phyloP scores from a whole-genome alignment of 148 eudicot genomes.

The Arbutus unedo region DNA sequence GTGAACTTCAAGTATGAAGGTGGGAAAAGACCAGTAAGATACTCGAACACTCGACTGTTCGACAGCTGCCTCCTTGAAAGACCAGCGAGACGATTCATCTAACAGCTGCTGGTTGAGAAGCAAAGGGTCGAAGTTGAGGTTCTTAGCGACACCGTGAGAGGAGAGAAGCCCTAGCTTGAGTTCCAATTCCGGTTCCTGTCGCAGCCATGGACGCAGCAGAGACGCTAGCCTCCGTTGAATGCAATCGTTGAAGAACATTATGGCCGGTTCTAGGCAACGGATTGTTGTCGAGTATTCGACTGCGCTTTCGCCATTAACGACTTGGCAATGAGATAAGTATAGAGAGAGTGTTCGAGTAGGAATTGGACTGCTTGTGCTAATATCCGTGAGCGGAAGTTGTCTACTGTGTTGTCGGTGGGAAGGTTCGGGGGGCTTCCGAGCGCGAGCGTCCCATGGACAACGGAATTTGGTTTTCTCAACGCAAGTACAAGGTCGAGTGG shows the following conservation, averaged over 20 bases:
- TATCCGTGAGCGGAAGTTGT: not conserved
- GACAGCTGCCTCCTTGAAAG: slow-evolving; percentile 42
- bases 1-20: slow-evolving; percentile 45
- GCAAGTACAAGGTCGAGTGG: not conserved
- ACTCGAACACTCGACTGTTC: slow-evolving; percentile 50
- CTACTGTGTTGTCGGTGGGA: not conserved
- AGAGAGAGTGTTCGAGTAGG: not conserved
- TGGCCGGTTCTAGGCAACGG: not conserved
- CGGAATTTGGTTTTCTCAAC: not conserved
- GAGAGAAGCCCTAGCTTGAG: slow-evolving; percentile 64
- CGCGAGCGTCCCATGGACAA: not conserved
- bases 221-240: slow-evolving; percentile 48
- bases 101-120: slow-evolving; percentile 36
- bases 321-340: not conserved
- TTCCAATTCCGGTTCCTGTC: slow-evolving; percentile 51
- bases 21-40: slow-evolving; percentile 53
- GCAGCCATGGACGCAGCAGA: slow-evolving; percentile 64
- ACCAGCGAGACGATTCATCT: slow-evolving; percentile 33
- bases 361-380: not conserved
- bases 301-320: slow-evolving; percentile 5
- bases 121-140: slow-evolving; percentile 44
- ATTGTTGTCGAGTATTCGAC: not conserved
- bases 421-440: not conserved
- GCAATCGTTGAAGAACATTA: slow-evolving; percentile 47
- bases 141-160: slow-evolving; percentile 37